Base-by-base conservation (phyloP, 768 basidiomycete genomes). In the Dictyophora rubrovolvata region DNA sequence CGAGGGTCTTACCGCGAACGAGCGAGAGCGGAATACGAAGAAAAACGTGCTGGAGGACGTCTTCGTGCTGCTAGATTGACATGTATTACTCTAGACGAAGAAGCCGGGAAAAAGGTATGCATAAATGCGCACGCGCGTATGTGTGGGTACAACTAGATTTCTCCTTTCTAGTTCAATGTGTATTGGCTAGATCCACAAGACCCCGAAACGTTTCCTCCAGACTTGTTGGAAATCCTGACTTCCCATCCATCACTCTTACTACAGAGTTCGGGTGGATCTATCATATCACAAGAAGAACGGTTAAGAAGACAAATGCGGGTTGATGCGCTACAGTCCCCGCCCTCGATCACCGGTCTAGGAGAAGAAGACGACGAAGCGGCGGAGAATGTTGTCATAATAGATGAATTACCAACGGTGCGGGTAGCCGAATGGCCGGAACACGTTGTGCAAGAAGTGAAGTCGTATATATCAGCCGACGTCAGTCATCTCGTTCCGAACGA, bases 101-200 rank as follows among this genome's bases (percentile, higher is more conserved):
- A 81, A 66, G 76, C 78, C 11, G 87, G 83, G 4, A 82, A 82
- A 64, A 69, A 79, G 72, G 87, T 86, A 60, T 63, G 84, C 42
- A 12, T 71, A 56, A 52, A n/a, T 53, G 48, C 23, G 48, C 50
- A 7, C 28, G 7, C 7, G 28, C 28, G 7, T 28, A 28, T 7
- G 28, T 7, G 2, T 2, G 7, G 28, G 28, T 49, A 47, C 22
- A 48, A 34, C 22, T 59, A 55, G 55, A 42, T 60, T 59, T 42
- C 21, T 54, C 61, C n/a, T 53, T 60, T 65, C 48, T 65, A 93
- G 91, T 90, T 91, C 70, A 90, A 92, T 65, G 80, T 87, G 34
- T 73, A 90, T 23, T 89, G 86, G 83, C 75, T 93, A 55, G 81
- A 91, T 66, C 84, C 88, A 1, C 74, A 75, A 56, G 77, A 84